Base-by-base conservation (phyloP, 2,329 filamentous ascomycete species). In the Alternaria arbusti region DNA sequence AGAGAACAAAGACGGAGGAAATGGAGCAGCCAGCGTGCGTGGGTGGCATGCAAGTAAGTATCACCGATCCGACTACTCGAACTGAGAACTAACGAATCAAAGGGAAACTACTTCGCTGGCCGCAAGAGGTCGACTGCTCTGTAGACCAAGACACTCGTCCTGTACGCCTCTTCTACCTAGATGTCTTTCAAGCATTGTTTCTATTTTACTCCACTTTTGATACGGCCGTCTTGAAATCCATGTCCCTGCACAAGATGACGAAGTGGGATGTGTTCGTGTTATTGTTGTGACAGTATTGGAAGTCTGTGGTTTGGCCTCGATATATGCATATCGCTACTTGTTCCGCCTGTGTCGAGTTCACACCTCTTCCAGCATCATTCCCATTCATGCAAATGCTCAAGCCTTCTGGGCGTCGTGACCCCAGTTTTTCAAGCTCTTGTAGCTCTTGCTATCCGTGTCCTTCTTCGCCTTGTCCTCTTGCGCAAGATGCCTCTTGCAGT, bases 401-500 rank as follows among this genome's bases (percentile, higher is more conserved):
- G 70, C 25, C 55, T 79, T 78, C 60, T 72, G 70, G 6, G 75
- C 74, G 68, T 79, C 78, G 59, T 80, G 77, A 7, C 79, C 79
- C 74, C 72, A 75, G 40, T 76, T 78, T 58, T 77, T 74, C 62
- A 72, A 60, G 51, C 70, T 74, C 61, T 85, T 86, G 51, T 89
- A 89, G 63, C 81, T 83, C 69, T 83, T 85, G 69, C 82, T 85
- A n/a, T 82, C 71, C 54, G 87, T 86, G 67, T 89, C 81, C 60
- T 83, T 79, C 70, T 90, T 89, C 9, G 32, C 83, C 65, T 83
- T 85, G 59, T 85, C 83, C 75, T 91, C 89, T 69, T 90, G 88
- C 0, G 88, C 89, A 0, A 91, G 79, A 78, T 91, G 89, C 5
- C 88, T 82, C 74, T 91, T 91, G 74, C 86, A 89, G 66, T 90